A percentile compares a stretch with the other conserved stretches of the same genome.
These are phyloP conservation scores for Strobilomyces echinocephalus DNA, from an alignment of 768 basidiomycete species.

Conservation along the genomic window DNA sequence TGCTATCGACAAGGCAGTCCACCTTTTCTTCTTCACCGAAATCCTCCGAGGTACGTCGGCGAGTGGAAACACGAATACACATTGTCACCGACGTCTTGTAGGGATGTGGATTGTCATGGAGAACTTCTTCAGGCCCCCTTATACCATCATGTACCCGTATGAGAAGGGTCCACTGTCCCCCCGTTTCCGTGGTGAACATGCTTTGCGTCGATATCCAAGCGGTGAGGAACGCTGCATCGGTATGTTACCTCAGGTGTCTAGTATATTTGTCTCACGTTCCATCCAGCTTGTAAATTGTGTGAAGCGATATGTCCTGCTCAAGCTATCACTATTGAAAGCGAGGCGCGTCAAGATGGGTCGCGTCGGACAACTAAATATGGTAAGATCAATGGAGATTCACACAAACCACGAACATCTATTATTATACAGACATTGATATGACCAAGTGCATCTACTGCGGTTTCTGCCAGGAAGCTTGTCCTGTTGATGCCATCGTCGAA, in stretches of 20 bases:
- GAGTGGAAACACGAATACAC: neutral
- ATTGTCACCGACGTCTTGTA: constrained; percentile 31
- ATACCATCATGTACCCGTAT: constrained; percentile 97
- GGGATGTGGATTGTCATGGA: constrained; percentile 98
- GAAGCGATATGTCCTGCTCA: constrained; percentile 99
- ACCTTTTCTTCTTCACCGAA: constrained; percentile 98
- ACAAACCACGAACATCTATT: neutral
- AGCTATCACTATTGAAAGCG: constrained; percentile 98
- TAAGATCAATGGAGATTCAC: constrained; percentile 28
- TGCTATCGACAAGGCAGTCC: constrained; percentile 93
- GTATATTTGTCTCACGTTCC: constrained; percentile 4
- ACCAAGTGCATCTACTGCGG: constrained; percentile 99
- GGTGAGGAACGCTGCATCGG: constrained; percentile 99
- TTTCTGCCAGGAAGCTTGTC: constrained; percentile 99
- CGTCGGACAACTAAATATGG: constrained; percentile 98
- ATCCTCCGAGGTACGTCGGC: constrained; percentile 80
- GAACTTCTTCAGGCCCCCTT: constrained; percentile 90
- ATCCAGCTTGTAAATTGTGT: constrained; percentile 92
- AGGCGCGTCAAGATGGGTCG: constrained; percentile 91
- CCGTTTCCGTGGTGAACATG: constrained; percentile 98
- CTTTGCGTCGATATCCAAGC: constrained; percentile 90
- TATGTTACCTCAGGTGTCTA: constrained; percentile 36
- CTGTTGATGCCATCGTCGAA: constrained; percentile 98
- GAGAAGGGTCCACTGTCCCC: constrained; percentile 98
- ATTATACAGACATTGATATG: constrained; percentile 88